Evolutionary conservation across 129 eudicot species (phyloP), one percentile per base, ranked within the genome.

Genomic region (Centella asiatica): DNA sequence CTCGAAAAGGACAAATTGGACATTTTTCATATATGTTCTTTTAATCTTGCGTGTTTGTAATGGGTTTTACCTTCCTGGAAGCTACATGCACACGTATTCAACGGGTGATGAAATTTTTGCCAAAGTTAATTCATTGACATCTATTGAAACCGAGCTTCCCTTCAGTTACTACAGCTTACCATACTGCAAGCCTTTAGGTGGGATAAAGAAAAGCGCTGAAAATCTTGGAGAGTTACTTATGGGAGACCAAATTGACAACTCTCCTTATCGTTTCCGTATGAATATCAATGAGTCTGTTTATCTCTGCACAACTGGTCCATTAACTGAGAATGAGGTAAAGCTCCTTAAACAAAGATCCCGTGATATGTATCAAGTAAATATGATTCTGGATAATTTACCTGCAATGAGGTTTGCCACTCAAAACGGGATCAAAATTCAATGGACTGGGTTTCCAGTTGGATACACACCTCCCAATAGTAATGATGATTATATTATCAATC

Each of bases 241-340:
- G 95, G 95, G 95, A 62, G 95, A 85, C 77, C 95, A 85, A 68
- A 85, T 85, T 22, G 95, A 85, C 72, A 85, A 81, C 76, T 85
- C 95, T 8, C 95, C 89, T 24, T 85, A 85, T 51, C 88, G 88
- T 48, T 85, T 85, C 44, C 75, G 79, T 24, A 82, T 85, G 95
- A 85, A 85, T 68, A 29, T 69, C 50, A 85, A 81, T 13, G 88
- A 85, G 69, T 76, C 95, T 48, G 77, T 85, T 37, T 85, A 63
- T 68, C 84, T 85, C 49, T 85, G 95, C 81, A 85, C 81, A 7
- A 78, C 86, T 68, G 74, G 46, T 29, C 69, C 83, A 1, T 69
- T 85, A 29, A 79, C 58, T 27, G 85, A 81, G 73, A 66, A 81
- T 67, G 80, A 81, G 68, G 89, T 85, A 44, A 81, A 85, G 83